Percentiles rank a stretch among this genome's conserved stretches.
phyloP scores from a whole-genome alignment of 2,329 filamentous ascomycete genomes.

The Penicillium sp. region DNA sequence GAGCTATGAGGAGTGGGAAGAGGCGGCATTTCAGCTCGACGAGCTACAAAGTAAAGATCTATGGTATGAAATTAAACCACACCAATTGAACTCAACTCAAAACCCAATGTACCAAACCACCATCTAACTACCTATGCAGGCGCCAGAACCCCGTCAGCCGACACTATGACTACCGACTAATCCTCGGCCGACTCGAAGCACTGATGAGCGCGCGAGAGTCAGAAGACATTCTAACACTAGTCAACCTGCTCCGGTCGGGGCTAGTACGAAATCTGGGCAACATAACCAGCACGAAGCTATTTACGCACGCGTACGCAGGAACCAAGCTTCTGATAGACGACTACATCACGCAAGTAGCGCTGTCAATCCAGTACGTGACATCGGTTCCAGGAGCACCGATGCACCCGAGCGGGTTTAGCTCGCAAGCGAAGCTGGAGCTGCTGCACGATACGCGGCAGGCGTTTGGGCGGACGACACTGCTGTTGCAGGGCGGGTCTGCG shows the following conservation, averaged over 20 bases:
- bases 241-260: constrained; percentile 76
- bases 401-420: constrained; percentile 57
- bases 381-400: constrained; percentile 59
- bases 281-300: constrained; percentile 77
- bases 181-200: constrained; percentile 71
- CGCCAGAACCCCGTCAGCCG: constrained; percentile 77
- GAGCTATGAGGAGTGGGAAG: constrained; percentile 82
- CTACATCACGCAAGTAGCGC: constrained; percentile 81
- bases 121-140: constrained; percentile 49
- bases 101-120: neutral
- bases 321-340: constrained; percentile 90
- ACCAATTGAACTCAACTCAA: neutral
- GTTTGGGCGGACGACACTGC: constrained; percentile 80
- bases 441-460: constrained; percentile 84
- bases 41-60: constrained; percentile 75
- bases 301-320: constrained; percentile 80
- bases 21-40: constrained; percentile 79
- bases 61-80: constrained; percentile 54
- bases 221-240: constrained; percentile 70
- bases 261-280: constrained; percentile 84
- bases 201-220: constrained; percentile 68
- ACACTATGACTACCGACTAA: constrained; percentile 83
- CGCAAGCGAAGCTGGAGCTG: constrained; percentile 79
- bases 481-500: constrained; percentile 86
- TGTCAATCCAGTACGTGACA: constrained; percentile 75